Evolutionary conservation across 176 grass and related monocot species (phyloP).

Genomic region (Themeda triandra): DNA sequence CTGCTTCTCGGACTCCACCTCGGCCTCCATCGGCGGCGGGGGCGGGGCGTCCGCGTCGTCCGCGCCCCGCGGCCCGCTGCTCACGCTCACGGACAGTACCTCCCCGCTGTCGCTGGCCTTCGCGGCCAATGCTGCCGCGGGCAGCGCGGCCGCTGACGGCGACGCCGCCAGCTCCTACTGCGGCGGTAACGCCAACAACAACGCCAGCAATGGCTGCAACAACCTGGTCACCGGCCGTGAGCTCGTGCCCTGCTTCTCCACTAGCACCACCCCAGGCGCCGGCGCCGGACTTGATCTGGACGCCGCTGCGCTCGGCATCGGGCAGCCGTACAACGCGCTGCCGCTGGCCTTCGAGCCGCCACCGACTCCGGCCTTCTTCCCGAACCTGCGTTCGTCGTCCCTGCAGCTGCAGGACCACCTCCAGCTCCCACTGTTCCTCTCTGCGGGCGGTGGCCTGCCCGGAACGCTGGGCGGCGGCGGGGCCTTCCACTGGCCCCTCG

Average conservation of each 20-base stretch:
- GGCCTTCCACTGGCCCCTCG: conserved; percentile 26
- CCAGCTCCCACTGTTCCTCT: conserved; percentile 53
- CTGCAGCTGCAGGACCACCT: conserved; percentile 51
- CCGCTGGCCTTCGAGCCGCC: conserved; percentile 30
- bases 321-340: conserved; percentile 36
- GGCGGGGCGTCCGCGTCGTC: conserved; percentile 53
- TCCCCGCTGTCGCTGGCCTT: conserved; percentile 33
- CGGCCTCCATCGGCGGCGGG: conserved; percentile 34
- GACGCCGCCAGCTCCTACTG: conserved; percentile 32
- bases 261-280: neutral
- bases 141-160: no score
- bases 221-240: conserved; percentile 48
- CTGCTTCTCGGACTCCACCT: conserved; percentile 72
- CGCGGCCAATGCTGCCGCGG: neutral
- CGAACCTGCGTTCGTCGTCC: conserved; percentile 23
- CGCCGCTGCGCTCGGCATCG: conserved; percentile 35
- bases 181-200: neutral
- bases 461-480: neutral
- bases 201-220: neutral
- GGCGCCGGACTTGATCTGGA: neutral
- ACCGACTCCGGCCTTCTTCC: conserved; percentile 30
- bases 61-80: conserved; percentile 38
- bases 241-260: conserved; percentile 99
- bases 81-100: conserved; percentile 32
- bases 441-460: neutral